These are phyloP conservation scores for Nicotiana undulata DNA, from an alignment of 257 asterid genomes.

Conservation along the genomic window DNA sequence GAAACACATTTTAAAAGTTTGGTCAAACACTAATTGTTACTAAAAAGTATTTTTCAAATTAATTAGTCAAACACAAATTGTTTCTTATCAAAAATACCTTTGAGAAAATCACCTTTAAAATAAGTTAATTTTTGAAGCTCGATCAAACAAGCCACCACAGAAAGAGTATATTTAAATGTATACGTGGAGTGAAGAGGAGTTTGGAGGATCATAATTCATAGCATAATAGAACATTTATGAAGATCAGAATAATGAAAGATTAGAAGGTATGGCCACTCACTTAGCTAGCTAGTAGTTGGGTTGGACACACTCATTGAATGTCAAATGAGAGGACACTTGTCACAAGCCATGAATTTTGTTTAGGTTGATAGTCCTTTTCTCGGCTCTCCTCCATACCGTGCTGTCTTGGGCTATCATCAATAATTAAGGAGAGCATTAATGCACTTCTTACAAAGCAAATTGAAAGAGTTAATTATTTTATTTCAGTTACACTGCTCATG, in stretches of 20 bases:
- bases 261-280: background rate
- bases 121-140: no score
- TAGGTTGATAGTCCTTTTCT: background rate
- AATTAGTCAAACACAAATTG: no score
- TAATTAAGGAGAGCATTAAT: background rate
- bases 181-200: background rate
- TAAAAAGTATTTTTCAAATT: no score
- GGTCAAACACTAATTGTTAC: no score
- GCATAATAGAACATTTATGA: background rate
- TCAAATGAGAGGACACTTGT: background rate
- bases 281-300: background rate
- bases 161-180: background rate
- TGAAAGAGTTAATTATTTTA: background rate
- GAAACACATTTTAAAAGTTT: no score
- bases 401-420: background rate
- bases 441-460: background rate
- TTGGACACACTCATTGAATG: conserved; percentile 2
- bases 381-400: background rate
- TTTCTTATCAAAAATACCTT: no score
- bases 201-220: background rate
- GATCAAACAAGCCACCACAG: no score
- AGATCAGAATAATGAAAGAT: background rate
- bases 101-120: no score
- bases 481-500: no score
- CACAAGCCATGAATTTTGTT: background rate